Percentiles rank a stretch among this genome's conserved stretches.
Conservation (phyloP, 352 stramenopile genomes). For the Globisporangium cystogenes region DNA sequence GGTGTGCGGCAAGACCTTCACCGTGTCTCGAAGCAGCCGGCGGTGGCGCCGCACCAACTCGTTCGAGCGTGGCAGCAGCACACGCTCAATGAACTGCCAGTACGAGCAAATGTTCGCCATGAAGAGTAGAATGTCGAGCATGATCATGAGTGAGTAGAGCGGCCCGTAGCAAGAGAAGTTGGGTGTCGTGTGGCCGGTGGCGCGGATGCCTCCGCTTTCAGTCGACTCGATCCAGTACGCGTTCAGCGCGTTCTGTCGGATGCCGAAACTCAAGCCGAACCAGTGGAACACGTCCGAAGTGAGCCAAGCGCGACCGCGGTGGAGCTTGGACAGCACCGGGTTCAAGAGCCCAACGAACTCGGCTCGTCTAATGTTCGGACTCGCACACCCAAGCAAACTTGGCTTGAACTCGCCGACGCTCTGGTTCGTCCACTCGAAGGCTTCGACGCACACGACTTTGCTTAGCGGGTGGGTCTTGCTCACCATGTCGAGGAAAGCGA, state of each 20-base stretch:
- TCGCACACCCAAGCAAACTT: slow-evolving; percentile 19
- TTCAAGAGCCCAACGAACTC: slow-evolving; percentile 18
- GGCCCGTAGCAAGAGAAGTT: slow-evolving; percentile 20
- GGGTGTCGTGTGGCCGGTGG: slow-evolving; percentile 8
- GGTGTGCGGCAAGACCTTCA: slow-evolving; percentile 2
- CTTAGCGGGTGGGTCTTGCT: slow-evolving; percentile 14
- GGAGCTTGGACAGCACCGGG: slow-evolving; percentile 10
- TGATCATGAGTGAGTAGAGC: slow-evolving; percentile 25
- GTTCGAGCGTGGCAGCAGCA: slow-evolving; percentile 12
- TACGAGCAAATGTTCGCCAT: slow-evolving; percentile 15
- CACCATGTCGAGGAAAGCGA: slow-evolving; percentile 20
- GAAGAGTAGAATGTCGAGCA: slow-evolving; percentile 17
- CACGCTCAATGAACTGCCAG: slow-evolving; percentile 12
- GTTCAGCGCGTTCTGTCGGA: slow-evolving; percentile 21
- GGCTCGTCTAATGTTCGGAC: slow-evolving; percentile 15
- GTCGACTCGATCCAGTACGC: slow-evolving; percentile 6
- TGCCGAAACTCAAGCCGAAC: slow-evolving; percentile 14
- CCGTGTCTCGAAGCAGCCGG: slow-evolving; percentile 4
- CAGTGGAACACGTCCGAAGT: slow-evolving; percentile 17
- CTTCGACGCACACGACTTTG: slow-evolving; percentile 18
- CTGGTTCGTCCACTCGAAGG: slow-evolving; percentile 15
- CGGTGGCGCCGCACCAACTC: slow-evolving; percentile 11
- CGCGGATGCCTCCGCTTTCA: neutral
- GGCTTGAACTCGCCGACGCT: slow-evolving; percentile 8
- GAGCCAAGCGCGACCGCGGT: slow-evolving; percentile 17